Percentiles rank a stretch among this genome's conserved stretches.
These are phyloP conservation scores for Nemophila menziesii DNA, from an alignment of 257 asterid species.

Conservation along the genomic window DNA sequence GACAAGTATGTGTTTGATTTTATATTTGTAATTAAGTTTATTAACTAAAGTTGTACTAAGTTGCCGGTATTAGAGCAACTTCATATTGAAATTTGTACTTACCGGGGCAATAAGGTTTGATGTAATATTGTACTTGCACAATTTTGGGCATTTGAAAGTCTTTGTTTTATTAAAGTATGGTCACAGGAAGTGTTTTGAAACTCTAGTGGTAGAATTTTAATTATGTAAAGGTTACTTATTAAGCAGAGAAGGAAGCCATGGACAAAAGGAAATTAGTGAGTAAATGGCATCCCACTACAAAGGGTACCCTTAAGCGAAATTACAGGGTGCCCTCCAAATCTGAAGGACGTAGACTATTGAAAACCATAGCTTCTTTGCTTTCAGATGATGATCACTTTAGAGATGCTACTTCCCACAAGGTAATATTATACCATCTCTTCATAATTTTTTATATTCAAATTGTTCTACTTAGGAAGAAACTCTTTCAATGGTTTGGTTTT, in stretches of 20 bases:
- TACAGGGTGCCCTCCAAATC: constrained; percentile 74
- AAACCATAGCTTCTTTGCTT: constrained; percentile 61
- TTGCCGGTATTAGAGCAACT: no score
- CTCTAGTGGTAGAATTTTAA: constrained; percentile 4
- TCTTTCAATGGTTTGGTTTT: constrained; percentile 6
- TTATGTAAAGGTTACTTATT: constrained; percentile 10
- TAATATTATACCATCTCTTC: constrained; percentile 9
- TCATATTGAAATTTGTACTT: no score
- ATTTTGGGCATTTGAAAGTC: no score
- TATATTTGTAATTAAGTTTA: no score
- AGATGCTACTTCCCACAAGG: constrained; percentile 98
- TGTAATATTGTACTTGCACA: no score
- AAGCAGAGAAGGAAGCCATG: constrained; percentile 73
- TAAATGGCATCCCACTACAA: constrained; percentile 98
- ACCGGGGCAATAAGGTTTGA: no score
- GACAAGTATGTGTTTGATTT: no score
- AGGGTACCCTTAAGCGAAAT: constrained; percentile 83
- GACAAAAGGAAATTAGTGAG: constrained; percentile 70
- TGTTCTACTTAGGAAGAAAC: neutral
- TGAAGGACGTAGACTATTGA: constrained; percentile 77
- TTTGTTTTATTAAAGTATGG: no score
- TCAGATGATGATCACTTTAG: constrained; percentile 90
- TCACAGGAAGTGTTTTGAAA: neutral
- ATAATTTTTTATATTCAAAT: no score
- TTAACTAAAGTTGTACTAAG: no score